Evolutionary conservation across 208 protist genomes (phyloP).

Genomic region (Crithidia fasciculata): DNA sequence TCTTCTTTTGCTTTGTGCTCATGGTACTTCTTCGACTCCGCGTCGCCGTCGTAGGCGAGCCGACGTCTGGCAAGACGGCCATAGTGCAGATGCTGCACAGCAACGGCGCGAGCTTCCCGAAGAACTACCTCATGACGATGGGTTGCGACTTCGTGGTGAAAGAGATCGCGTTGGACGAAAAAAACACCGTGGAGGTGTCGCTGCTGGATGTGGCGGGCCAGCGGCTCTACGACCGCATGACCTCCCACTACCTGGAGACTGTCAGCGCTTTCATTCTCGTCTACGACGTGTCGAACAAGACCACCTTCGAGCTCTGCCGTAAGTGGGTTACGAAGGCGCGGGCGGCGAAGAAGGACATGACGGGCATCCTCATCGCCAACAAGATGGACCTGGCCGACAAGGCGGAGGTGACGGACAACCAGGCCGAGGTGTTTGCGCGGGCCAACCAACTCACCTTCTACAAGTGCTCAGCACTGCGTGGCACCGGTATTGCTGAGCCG

Average conservation of each 20-base stretch:
- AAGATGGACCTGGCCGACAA: constrained; percentile 90
- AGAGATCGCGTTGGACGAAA: constrained; percentile 80
- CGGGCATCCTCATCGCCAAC: constrained; percentile 86
- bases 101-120: constrained; percentile 86
- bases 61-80: constrained; percentile 90
- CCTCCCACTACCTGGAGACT: constrained; percentile 65
- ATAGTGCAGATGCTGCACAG: constrained; percentile 93
- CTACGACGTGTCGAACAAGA: constrained; percentile 92
- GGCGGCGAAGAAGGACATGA: constrained; percentile 63
- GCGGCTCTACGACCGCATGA: constrained; percentile 85
- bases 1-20: neutral
- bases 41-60: constrained; percentile 86
- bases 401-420: constrained; percentile 86
- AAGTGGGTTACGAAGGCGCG: constrained; percentile 77
- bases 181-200: constrained; percentile 86
- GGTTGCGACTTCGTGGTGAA: constrained; percentile 93
- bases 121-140: constrained; percentile 94
- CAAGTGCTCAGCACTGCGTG: constrained; percentile 88
- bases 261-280: constrained; percentile 84
- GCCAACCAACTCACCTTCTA: constrained; percentile 82
- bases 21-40: constrained; percentile 91
- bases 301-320: constrained; percentile 87
- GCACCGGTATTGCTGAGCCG: constrained; percentile 79
- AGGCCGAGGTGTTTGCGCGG: constrained; percentile 79
- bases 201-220: constrained; percentile 89